Evolutionary conservation across 129 eudicot genomes (phyloP).

Genomic region (Cynara cardunculus): DNA sequence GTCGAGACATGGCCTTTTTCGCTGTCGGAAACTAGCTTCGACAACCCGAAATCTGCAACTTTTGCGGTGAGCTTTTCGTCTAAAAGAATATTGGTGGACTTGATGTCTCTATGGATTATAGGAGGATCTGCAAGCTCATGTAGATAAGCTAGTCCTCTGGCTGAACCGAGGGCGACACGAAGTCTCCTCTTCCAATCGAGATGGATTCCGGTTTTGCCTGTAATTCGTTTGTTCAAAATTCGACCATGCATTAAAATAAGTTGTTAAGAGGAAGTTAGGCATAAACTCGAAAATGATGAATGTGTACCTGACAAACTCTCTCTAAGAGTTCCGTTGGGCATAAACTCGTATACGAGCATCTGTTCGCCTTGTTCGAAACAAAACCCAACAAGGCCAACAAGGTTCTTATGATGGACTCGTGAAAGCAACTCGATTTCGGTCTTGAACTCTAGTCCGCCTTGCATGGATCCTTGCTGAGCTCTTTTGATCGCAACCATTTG

Average conservation of each 20-base stretch:
- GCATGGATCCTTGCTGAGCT: slow-evolving; percentile 88
- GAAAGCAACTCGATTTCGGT: slow-evolving; percentile 96
- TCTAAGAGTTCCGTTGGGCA: slow-evolving; percentile 86
- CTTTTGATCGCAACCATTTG: slow-evolving; percentile 75
- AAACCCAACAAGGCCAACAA: slow-evolving; percentile 90
- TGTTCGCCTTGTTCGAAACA: slow-evolving; percentile 94
- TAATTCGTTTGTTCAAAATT: slow-evolving; percentile 9
- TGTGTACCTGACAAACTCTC: slow-evolving; percentile 79
- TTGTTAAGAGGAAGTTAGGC: too few species aligned
- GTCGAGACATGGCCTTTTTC: slow-evolving; percentile 87
- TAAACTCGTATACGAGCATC: slow-evolving; percentile 88
- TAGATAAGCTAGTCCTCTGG: slow-evolving; percentile 85
- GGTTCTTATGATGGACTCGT: slow-evolving; percentile 96
- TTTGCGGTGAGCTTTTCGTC: slow-evolving; percentile 91
- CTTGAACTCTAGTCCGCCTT: slow-evolving; percentile 92
- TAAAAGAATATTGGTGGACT: slow-evolving; percentile 81
- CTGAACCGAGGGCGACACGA: slow-evolving; percentile 79
- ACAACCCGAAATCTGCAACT: slow-evolving; percentile 96
- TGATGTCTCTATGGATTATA: slow-evolving; percentile 88
- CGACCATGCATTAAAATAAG: neutral
- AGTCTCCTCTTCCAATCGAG: slow-evolving; percentile 91
- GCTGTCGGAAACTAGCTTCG: slow-evolving; percentile 75
- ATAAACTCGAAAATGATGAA: neutral
- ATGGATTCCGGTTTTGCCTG: slow-evolving; percentile 73
- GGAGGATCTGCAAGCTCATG: slow-evolving; percentile 99